Evolutionary conservation across 306 rosid genomes (phyloP), one percentile per base, ranked within the genome.

Genomic region (Sophora flavescens): DNA sequence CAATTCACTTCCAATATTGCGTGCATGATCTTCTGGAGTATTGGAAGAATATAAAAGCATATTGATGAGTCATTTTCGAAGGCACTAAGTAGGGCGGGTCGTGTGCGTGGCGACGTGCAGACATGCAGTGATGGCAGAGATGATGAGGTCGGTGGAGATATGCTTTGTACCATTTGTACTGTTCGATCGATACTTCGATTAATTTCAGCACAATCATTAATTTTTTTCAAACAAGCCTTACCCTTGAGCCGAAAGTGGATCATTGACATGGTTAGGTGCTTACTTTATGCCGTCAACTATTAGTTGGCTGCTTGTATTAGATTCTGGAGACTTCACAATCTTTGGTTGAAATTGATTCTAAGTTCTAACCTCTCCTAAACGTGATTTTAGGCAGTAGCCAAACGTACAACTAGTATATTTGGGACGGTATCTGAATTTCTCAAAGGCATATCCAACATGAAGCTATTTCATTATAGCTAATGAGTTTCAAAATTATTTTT

Each of bases 91-190:
- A 16, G 35, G 30, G 45, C 39, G 33, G 33, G 26, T 18, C 8
- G 3, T 33, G n/a, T 28, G 3, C 32, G 32, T 2, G 2, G 32
- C 32, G 3, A 30, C 32, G 68, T 58, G 32, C 50, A 32, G 35
- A 0, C 11, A 38, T 41, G 58, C 67, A 6, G 11, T 44, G 73
- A 15, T 16, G 30, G 62, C 13, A 63, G 63, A 51, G 38, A 1
- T 8, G 11, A 9, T 3, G 56, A 38, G 4, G 82, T 28, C 64
- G 75, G 81, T 32, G 47, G 13, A 52, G 57, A 75, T 70, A 69
- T 81, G 54, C 68, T 68, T 41, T 52, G 68, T 75, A 62, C 78
- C 30, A 61, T 69, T 51, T 75, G 69, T 75, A 13, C 78, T 44
- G 10, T 52, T 80, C 1, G 4, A 10, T 80, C 1, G 4, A 6